These are phyloP conservation scores for Pythium rhizo-oryzae DNA, from an alignment of 352 stramenopile species.

Conservation along the genomic window DNA sequence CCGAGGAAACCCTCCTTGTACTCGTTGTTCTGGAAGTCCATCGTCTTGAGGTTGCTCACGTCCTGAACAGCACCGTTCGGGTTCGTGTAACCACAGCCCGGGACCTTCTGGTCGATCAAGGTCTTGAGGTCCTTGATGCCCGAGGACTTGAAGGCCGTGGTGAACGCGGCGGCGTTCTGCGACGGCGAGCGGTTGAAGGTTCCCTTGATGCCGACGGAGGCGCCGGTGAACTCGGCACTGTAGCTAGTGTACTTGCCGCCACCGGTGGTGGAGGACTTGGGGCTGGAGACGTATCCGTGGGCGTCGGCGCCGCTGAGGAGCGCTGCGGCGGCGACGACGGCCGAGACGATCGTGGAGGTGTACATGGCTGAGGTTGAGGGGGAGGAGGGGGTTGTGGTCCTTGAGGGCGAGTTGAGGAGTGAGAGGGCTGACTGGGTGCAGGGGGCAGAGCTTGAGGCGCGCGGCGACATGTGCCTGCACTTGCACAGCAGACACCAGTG, in stretches of 20 bases:
- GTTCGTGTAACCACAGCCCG: slow-evolving; percentile 1
- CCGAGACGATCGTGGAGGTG: no score
- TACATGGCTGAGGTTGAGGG: no score
- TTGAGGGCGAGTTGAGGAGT: no score
- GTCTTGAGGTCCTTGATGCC: slow-evolving; percentile 15
- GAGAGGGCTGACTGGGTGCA: no score
- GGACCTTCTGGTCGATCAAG: slow-evolving; percentile 7
- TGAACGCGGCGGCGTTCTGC: slow-evolving; percentile 17
- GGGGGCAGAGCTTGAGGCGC: no score
- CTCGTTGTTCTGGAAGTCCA: slow-evolving; percentile 46
- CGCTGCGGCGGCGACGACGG: slow-evolving; percentile 1
- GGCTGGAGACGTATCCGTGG: slow-evolving; percentile 37
- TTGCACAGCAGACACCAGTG: no score
- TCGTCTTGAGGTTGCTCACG: slow-evolving; percentile 31
- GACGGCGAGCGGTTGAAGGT: slow-evolving; percentile 32
- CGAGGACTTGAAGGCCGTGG: slow-evolving; percentile 13
- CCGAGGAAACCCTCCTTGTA: slow-evolving; percentile 51
- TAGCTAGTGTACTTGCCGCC: slow-evolving; percentile 31
- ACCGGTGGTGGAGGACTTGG: slow-evolving; percentile 28
- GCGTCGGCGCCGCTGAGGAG: slow-evolving; percentile 7
- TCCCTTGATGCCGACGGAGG: slow-evolving; percentile 22
- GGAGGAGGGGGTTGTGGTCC: no score
- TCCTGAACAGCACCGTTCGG: slow-evolving; percentile 23
- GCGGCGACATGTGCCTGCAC: no score
- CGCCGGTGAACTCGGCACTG: no score